Conservation (phyloP, 2,329 filamentous ascomycete genomes). For the Macrophomina tecta region DNA sequence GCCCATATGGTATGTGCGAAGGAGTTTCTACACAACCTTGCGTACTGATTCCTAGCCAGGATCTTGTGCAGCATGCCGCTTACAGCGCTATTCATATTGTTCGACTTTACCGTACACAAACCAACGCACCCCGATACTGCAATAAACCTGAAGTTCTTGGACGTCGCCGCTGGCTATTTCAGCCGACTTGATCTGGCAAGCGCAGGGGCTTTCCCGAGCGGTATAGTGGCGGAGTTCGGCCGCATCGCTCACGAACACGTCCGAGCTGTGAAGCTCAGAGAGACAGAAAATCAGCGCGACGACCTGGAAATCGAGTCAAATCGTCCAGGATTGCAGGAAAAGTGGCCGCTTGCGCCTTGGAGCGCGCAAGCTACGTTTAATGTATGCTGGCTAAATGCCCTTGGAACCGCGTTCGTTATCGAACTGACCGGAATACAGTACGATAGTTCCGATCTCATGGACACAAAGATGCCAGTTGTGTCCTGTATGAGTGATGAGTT, state of each 20-base stretch:
- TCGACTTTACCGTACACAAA: neutral
- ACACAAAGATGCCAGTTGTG: too few species aligned
- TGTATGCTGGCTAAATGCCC: too few species aligned
- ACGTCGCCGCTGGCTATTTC: neutral
- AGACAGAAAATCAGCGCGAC: neutral
- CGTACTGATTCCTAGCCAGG: neutral
- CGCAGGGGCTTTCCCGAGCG: neutral
- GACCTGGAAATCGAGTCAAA: too few species aligned
- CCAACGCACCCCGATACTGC: neutral
- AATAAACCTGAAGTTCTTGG: neutral
- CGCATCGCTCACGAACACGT: neutral
- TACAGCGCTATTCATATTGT: neutral
- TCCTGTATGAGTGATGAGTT: too few species aligned
- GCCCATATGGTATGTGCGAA: neutral
- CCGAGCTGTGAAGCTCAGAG: neutral
- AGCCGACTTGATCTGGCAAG: neutral
- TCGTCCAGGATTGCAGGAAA: too few species aligned
- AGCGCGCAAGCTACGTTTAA: too few species aligned
- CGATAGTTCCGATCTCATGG: too few species aligned
- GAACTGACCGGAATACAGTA: too few species aligned
- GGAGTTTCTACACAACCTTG: neutral
- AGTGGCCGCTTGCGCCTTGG: too few species aligned
- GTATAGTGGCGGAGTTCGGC: neutral
- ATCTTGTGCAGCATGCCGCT: neutral
- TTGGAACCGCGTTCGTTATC: too few species aligned